Evolutionary conservation across 1,139 yeast species (phyloP).

Genomic region (Zhuliangozyma parablackwelliae): DNA sequence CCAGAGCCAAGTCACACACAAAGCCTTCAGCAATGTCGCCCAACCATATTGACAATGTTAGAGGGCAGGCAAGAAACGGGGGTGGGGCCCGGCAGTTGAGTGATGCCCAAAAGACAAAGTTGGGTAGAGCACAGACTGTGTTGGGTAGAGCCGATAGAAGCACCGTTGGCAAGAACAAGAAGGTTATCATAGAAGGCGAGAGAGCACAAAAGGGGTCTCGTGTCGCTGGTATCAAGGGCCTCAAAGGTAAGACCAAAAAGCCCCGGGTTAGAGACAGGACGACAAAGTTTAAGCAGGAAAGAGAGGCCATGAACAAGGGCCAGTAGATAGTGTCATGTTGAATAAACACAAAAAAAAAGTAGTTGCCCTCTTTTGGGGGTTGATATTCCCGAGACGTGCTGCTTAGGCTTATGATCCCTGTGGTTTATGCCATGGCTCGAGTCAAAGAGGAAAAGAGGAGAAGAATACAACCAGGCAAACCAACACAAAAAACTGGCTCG

Average conservation of each 20-base stretch:
- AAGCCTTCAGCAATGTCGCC: constrained; percentile 45
- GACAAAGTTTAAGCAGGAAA: constrained; percentile 49
- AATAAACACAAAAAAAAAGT: too few species aligned
- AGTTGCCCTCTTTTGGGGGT: too few species aligned
- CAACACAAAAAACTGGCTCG: too few species aligned
- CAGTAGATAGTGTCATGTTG: too few species aligned
- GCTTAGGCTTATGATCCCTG: too few species aligned
- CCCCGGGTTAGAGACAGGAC: constrained; percentile 68
- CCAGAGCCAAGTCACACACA: constrained; percentile 65
- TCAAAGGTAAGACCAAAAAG: constrained; percentile 49
- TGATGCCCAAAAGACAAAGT: constrained; percentile 66
- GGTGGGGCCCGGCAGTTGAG: constrained; percentile 26
- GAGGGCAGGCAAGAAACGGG: constrained; percentile 15
- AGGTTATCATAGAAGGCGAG: constrained; percentile 61
- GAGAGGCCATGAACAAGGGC: constrained; percentile 19
- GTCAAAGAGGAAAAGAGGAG: too few species aligned
- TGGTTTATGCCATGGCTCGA: too few species aligned
- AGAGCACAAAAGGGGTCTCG: constrained; percentile 72
- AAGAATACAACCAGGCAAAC: too few species aligned
- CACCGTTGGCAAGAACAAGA: constrained; percentile 47
- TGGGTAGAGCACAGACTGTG: constrained; percentile 73
- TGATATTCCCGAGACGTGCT: too few species aligned
- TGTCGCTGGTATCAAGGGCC: constrained; percentile 56
- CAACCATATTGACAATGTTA: constrained; percentile 37
- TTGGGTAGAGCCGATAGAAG: constrained; percentile 80